phyloP scores from a whole-genome alignment of 2,329 filamentous ascomycete species.

The Dactylellina parvicollis region DNA sequence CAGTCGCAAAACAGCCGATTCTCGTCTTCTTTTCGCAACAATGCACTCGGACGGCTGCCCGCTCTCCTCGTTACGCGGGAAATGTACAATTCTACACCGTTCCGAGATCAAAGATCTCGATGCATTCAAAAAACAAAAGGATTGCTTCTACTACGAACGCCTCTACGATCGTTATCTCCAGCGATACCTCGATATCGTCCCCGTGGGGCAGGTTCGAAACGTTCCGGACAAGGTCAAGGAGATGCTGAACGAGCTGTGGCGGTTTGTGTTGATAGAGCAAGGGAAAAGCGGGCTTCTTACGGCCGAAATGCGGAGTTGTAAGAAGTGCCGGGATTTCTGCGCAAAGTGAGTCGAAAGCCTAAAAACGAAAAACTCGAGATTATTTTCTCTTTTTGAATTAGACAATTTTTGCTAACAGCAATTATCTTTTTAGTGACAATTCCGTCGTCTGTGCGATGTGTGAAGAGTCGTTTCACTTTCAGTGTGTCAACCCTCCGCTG shows the following conservation, averaged over 20 bases:
- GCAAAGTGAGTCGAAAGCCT: conserved; percentile 73
- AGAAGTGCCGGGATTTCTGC: conserved; percentile 88
- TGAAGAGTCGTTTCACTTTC: conserved; percentile 86
- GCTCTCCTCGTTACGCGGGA: conserved; percentile 88
- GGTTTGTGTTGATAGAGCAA: conserved; percentile 92
- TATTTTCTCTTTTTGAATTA: background rate
- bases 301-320: conserved; percentile 94
- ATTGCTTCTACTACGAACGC: conserved; percentile 97
- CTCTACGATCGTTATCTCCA: conserved; percentile 98
- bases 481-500: conserved; percentile 89
- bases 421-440: conserved; percentile 33
- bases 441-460: conserved; percentile 53
- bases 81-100: conserved; percentile 88
- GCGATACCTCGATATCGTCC: conserved; percentile 96
- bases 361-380: background rate
- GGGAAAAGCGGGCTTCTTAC: conserved; percentile 94
- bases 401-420: conserved; percentile 8
- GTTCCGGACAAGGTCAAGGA: conserved; percentile 95
- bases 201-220: conserved; percentile 90
- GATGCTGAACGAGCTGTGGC: conserved; percentile 95
- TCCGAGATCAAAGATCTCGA: conserved; percentile 85
- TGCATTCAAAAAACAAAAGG: conserved; percentile 81
- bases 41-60: conserved; percentile 99
- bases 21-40: conserved; percentile 88
- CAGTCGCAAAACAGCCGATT: conserved; percentile 83